Evolutionary conservation across 805 yeast genomes (phyloP).

Genomic region (Alloascoidea hylecoeti): DNA sequence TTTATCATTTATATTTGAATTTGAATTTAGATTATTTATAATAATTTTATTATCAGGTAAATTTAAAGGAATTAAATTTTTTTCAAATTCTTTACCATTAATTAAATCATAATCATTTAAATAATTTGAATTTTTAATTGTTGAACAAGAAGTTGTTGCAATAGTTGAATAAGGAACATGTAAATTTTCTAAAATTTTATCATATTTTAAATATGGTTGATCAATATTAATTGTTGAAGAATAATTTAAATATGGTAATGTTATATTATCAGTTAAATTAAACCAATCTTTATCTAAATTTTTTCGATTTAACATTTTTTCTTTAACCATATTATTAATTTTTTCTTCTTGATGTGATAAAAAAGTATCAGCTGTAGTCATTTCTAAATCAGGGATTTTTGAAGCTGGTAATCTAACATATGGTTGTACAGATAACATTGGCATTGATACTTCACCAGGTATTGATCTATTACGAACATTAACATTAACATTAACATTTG

Average conservation of each 20-base stretch:
- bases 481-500: conserved; percentile 18
- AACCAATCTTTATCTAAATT: conserved; percentile 62
- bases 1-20: no score
- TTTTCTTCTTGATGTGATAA: conserved; percentile 63
- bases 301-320: conserved; percentile 57
- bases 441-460: conserved; percentile 5
- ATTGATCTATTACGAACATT: conserved; percentile 7
- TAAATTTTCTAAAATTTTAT: conserved; percentile 31
- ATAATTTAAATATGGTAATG: conserved; percentile 67
- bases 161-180: conserved; percentile 77
- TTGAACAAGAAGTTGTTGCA: conserved; percentile 17
- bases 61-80: not conserved
- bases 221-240: conserved; percentile 28
- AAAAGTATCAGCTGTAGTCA: conserved; percentile 68
- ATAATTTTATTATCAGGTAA: not conserved
- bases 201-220: conserved; percentile 9
- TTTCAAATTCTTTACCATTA: not conserved
- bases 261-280: conserved; percentile 78
- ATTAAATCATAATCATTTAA: conserved; percentile 19
- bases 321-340: conserved; percentile 73
- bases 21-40: conserved; percentile 18
- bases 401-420: conserved; percentile 82
- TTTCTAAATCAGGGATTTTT: conserved; percentile 84
- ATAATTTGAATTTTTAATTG: conserved; percentile 37
- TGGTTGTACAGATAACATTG: conserved; percentile 26